Percentiles rank a stretch among this genome's conserved stretches.
Conservation (phyloP, 2,329 filamentous ascomycete genomes). For the Geoglossum cookeanum region DNA sequence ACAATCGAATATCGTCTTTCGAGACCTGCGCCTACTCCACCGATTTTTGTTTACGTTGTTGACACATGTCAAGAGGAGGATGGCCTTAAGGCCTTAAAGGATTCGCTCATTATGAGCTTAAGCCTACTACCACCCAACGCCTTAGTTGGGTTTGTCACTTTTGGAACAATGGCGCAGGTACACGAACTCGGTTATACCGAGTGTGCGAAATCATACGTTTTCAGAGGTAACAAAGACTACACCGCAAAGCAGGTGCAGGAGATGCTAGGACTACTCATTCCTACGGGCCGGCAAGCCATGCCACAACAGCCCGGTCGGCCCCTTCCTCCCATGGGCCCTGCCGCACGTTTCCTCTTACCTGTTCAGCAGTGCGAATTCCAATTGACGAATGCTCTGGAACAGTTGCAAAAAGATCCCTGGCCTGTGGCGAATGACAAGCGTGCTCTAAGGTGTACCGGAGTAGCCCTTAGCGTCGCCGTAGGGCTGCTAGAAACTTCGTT, state of each 20-base stretch:
- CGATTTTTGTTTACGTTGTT: slow-evolving; percentile 74
- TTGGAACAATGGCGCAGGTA: slow-evolving; percentile 90
- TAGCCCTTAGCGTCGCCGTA: slow-evolving; percentile 87
- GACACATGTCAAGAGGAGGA: slow-evolving; percentile 82
- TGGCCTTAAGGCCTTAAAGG: slow-evolving; percentile 63
- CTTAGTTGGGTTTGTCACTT: slow-evolving; percentile 67
- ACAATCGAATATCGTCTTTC: slow-evolving; percentile 80
- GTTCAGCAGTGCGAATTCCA: slow-evolving; percentile 95
- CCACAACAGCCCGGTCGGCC: slow-evolving; percentile 56
- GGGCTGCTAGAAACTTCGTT: slow-evolving; percentile 87
- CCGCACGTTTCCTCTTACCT: slow-evolving; percentile 77
- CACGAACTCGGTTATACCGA: slow-evolving; percentile 97
- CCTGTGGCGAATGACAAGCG: slow-evolving; percentile 87
- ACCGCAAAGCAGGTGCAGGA: slow-evolving; percentile 98
- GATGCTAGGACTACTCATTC: slow-evolving; percentile 72
- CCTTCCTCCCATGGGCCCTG: slow-evolving; percentile 56
- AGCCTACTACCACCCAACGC: slow-evolving; percentile 65
- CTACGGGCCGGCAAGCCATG: slow-evolving; percentile 48
- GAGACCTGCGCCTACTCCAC: slow-evolving; percentile 64
- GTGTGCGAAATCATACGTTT: slow-evolving; percentile 96
- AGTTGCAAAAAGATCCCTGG: slow-evolving; percentile 94
- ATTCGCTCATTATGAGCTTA: slow-evolving; percentile 72
- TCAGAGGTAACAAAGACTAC: slow-evolving; percentile 95
- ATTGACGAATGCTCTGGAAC: slow-evolving; percentile 86
- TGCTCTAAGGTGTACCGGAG: slow-evolving; percentile 78